Evolutionary conservation across 176 grass and related monocot species (phyloP).

Genomic region (Avena eriantha): DNA sequence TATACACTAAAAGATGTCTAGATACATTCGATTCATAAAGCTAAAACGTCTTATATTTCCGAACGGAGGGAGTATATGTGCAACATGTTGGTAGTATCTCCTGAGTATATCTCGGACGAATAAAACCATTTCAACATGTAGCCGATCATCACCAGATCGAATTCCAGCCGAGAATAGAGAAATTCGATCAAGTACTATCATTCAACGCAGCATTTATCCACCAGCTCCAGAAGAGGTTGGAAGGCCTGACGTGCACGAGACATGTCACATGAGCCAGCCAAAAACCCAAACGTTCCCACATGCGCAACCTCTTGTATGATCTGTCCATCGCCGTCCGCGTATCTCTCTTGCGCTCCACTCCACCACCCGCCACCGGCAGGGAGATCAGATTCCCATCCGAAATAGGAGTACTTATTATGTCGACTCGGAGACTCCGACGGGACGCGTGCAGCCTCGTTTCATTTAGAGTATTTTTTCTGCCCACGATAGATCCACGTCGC

Average conservation of each 20-base stretch:
- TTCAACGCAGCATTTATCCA: not conserved
- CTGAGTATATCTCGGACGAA: no score
- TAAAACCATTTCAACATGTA: no score
- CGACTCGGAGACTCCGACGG: not conserved
- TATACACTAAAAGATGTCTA: no score
- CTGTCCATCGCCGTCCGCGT: not conserved
- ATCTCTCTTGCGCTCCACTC: not conserved
- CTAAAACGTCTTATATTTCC: no score
- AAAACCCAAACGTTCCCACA: not conserved
- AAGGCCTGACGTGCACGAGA: not conserved
- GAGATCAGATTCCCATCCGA: not conserved
- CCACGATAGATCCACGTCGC: not conserved
- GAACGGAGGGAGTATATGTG: no score
- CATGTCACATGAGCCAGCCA: not conserved
- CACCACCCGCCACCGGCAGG: not conserved
- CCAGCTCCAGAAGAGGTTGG: not conserved
- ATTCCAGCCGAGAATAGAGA: not conserved
- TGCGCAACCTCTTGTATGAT: not conserved
- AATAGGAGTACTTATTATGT: not conserved
- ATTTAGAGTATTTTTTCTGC: not conserved
- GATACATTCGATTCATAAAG: no score
- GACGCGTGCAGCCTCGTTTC: not conserved
- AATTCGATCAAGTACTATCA: not conserved
- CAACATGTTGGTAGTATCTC: no score
- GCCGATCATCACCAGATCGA: no score